phyloP scores from a whole-genome alignment of 768 basidiomycete genomes.

The Xerocomus spinulosus region DNA sequence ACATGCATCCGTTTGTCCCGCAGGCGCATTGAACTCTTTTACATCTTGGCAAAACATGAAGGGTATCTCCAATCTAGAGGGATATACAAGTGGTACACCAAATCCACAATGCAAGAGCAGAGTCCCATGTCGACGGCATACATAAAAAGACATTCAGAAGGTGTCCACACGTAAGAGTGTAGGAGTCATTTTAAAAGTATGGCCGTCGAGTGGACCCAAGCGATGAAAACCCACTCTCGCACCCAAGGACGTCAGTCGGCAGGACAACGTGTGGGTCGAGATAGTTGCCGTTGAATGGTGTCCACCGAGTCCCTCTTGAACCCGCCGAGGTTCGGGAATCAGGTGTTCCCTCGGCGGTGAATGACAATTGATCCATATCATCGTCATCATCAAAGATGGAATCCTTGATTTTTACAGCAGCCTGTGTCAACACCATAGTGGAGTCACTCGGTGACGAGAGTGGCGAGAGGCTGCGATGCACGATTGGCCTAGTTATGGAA shows the following conservation, averaged over 20 bases:
- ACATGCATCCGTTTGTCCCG: not conserved
- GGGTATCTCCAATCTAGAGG: conserved; percentile 24
- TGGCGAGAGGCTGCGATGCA: conserved; percentile 38
- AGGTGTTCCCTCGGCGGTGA: conserved; percentile 29
- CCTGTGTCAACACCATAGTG: conserved; percentile 37
- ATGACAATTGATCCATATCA: conserved; percentile 52
- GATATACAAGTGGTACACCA: conserved; percentile 17
- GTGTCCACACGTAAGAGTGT: not conserved
- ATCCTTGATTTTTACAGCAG: conserved; percentile 28
- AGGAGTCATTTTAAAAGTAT: conserved; percentile 22
- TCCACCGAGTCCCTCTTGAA: conserved; percentile 17
- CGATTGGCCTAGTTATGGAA: conserved; percentile 43
- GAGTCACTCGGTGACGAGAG: conserved; percentile 16
- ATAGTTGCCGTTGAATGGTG: conserved; percentile 31
- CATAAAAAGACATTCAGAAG: not conserved
- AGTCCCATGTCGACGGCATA: conserved; percentile 9
- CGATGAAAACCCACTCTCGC: conserved; percentile 38
- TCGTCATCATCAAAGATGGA: conserved; percentile 44
- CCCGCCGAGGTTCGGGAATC: conserved; percentile 14
- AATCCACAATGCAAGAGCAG: conserved; percentile 13
- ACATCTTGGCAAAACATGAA: conserved; percentile 1
- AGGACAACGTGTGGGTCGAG: conserved; percentile 28
- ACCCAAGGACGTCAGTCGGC: conserved; percentile 29
- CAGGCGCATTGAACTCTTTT: not conserved
- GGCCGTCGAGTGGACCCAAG: conserved; percentile 42